Evolutionary conservation across 2,329 filamentous ascomycete genomes (phyloP).

Genomic region (Triangularia setosa): DNA sequence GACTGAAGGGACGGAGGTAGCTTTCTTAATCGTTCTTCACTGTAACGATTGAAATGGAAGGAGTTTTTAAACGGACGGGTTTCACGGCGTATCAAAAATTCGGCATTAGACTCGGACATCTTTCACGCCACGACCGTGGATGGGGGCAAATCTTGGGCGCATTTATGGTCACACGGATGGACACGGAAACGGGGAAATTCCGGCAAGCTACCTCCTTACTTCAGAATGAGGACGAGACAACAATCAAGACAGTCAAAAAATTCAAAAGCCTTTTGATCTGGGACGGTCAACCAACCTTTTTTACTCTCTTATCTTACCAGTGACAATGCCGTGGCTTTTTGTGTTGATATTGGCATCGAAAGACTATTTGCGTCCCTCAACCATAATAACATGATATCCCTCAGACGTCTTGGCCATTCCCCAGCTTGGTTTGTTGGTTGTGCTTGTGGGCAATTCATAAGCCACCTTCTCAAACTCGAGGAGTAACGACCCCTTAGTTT

Average conservation of each 20-base stretch:
- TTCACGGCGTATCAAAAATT: neutral
- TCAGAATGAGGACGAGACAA: slow-evolving; percentile 25
- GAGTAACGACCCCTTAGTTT: slow-evolving; percentile 63
- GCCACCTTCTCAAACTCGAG: slow-evolving; percentile 69
- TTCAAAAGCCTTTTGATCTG: slow-evolving; percentile 24
- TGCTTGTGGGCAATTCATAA: slow-evolving; percentile 64
- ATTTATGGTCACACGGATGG: slow-evolving; percentile 30
- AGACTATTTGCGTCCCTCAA: slow-evolving; percentile 52
- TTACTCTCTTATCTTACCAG: neutral
- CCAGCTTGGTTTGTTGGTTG: slow-evolving; percentile 59
- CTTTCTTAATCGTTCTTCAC: slow-evolving; percentile 24
- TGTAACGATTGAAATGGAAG: neutral
- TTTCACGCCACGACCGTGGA: slow-evolving; percentile 38
- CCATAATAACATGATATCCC: slow-evolving; percentile 80
- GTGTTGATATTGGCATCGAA: neutral
- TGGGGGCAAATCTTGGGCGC: slow-evolving; percentile 35
- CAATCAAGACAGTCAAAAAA: slow-evolving; percentile 30
- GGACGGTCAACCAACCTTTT: slow-evolving; percentile 15
- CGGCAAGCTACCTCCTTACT: slow-evolving; percentile 21
- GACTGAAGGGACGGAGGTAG: slow-evolving; percentile 25
- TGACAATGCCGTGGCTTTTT: neutral
- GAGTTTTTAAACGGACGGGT: neutral
- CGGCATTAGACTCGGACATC: slow-evolving; percentile 34
- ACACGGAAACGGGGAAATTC: slow-evolving; percentile 27
- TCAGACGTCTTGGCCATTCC: slow-evolving; percentile 70